Base-by-base conservation (phyloP, 306 rosid genomes). In the Pyrus communis region DNA sequence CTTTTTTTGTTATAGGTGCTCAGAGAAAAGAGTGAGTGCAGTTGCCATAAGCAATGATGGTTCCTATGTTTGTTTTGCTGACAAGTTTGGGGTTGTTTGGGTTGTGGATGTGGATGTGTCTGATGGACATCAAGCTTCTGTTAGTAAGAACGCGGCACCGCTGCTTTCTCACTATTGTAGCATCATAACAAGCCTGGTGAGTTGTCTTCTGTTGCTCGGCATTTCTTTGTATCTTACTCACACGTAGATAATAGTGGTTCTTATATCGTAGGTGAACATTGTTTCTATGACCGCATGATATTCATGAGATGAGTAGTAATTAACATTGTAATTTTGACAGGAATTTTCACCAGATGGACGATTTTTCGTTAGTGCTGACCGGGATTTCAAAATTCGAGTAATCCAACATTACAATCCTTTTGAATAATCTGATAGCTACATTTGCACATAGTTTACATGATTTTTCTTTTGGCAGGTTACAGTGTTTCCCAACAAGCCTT, bases 351-450 rank as follows among this genome's bases (percentile, higher is more conserved):
- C 89, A 0, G 96, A 92, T 81, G 96, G 90, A 46, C 80, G 77
- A 70, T 89, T 80, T 81, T 80, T 95, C 78, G 68, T 90, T 46
- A 95, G 93, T 87, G 97, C 98, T 5, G 98, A 89, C 80, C 88
- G 97, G 62, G 98, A 95, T 89, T 90, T 84, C 81, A 95, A 95
- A 87, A 90, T 95, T 80, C 95, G 97, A 45, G 98, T 95, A 84
- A 78, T 85, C 77, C 81, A 80, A 4, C 23, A 28, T 63, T 70
- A 21, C 19, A 42, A 55, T 28, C n/a, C 3, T 5, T 69, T 45
- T 52, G 23, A 73, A 63, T 73, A 42, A 72, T 70, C 70, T 51
- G 30, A 74, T 54, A 6, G 21, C 75, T 55, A 19, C 40, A 65
- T 79, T 67, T 42, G 42, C 9, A 1, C 40, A 31, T 57, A 71